Percentiles rank a stretch among this genome's conserved stretches.
These are phyloP conservation scores for Sextonia rubra DNA, from an alignment of 164 flowering plant genomes.

Conservation along the genomic window DNA sequence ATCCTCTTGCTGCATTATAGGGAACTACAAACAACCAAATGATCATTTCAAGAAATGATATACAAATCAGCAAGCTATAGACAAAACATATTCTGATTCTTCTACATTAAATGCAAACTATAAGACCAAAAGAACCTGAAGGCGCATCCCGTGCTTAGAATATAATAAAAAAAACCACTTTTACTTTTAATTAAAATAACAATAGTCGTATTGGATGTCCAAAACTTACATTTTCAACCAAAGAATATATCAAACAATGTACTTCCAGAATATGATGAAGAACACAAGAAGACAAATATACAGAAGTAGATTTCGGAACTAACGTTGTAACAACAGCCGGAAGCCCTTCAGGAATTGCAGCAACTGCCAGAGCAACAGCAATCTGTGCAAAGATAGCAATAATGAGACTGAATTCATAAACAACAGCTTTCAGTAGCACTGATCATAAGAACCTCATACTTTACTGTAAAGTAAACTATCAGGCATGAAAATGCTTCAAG, in stretches of 20 bases:
- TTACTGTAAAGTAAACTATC: background rate
- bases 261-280: background rate
- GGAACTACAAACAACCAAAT: background rate
- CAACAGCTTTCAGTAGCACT: background rate
- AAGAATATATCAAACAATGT: background rate
- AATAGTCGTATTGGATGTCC: background rate
- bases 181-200: too few relatives aligned
- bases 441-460: background rate
- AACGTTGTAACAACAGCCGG: slow-evolving; percentile 99
- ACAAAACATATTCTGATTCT: background rate
- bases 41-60: background rate
- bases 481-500: background rate
- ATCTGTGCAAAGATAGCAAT: slow-evolving; percentile 44
- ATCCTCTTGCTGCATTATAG: background rate
- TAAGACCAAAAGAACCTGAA: background rate
- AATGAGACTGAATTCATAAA: background rate
- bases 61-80: background rate
- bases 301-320: slow-evolving; percentile 21
- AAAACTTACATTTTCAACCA: background rate
- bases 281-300: background rate
- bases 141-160: background rate
- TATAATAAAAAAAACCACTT: background rate
- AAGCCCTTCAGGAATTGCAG: slow-evolving; percentile 99
- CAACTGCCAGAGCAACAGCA: slow-evolving; percentile 99
- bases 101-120: too few relatives aligned